Evolutionary conservation across 2,329 filamentous ascomycete genomes (phyloP).

Genomic region (Neopestalotiopsis rosae): DNA sequence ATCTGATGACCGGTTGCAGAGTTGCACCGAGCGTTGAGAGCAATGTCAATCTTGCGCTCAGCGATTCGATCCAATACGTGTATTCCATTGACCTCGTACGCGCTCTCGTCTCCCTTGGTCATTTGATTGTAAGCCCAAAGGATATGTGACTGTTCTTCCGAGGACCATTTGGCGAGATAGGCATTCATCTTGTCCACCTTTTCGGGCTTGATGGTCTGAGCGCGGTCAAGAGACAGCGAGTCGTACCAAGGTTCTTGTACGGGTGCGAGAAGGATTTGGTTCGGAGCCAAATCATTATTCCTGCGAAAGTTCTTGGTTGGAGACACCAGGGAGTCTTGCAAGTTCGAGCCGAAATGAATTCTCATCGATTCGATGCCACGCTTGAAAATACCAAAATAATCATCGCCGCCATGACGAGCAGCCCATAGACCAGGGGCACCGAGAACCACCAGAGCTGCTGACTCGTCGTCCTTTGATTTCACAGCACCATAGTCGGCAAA

Average conservation of each 20-base stretch:
- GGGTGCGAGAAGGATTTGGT: conserved; percentile 48
- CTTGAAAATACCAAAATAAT: conserved; percentile 50
- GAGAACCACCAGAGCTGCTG: conserved; percentile 54
- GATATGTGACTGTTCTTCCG: conserved; percentile 47
- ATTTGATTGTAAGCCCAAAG: conserved; percentile 57
- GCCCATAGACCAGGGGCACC: conserved; percentile 62
- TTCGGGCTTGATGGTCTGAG: conserved; percentile 49
- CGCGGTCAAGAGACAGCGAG: conserved; percentile 45
- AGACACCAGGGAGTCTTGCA: conserved; percentile 28
- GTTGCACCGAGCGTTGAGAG: conserved; percentile 62
- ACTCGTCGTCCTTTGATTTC: conserved; percentile 29
- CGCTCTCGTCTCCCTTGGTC: conserved; percentile 40
- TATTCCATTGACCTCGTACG: conserved; percentile 53
- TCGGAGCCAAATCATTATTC: conserved; percentile 22
- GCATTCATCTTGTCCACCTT: conserved; percentile 59
- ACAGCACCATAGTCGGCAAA: conserved; percentile 23
- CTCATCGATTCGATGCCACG: conserved; percentile 50
- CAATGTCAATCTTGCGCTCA: conserved; percentile 53
- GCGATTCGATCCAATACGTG: conserved; percentile 53
- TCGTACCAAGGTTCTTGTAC: conserved; percentile 50
- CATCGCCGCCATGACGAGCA: conserved; percentile 53
- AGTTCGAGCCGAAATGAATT: conserved; percentile 37
- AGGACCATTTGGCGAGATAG: conserved; percentile 49
- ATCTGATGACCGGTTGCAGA: conserved; percentile 43
- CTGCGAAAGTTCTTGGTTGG: conserved; percentile 18